Conservation (phyloP, 441 rosid genomes). For the Syzygium malaccense region DNA sequence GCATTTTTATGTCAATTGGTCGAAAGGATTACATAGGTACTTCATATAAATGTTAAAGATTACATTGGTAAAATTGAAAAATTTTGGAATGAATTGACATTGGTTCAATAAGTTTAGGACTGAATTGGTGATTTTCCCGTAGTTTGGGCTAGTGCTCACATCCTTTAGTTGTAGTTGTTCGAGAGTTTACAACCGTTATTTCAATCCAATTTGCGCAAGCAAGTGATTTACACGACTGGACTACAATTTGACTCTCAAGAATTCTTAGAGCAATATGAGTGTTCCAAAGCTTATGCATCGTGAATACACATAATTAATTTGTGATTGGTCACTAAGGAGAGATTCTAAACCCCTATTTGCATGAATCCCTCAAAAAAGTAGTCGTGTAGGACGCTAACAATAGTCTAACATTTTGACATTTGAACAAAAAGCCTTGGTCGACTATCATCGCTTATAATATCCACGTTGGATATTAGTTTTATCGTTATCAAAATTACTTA, state of each 20-base stretch:
- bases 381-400: not conserved
- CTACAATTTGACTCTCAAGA: not conserved
- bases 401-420: not conserved
- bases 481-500: not conserved
- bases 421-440: not conserved
- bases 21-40: not conserved
- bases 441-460: not conserved
- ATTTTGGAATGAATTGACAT: not conserved
- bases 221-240: not conserved
- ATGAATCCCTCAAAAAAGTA: not conserved
- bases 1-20: not conserved
- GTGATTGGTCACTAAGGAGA: not conserved
- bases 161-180: not conserved
- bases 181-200: not conserved
- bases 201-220: not conserved
- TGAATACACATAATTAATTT: not conserved
- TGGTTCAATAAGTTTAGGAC: not conserved
- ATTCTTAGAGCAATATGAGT: not conserved
- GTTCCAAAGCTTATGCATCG: not conserved
- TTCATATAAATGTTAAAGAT: not conserved
- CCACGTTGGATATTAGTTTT: not conserved
- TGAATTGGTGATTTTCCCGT: too few species aligned
- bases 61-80: not conserved
- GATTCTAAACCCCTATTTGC: not conserved
- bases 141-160: not conserved